Conservation (phyloP, 257 asterid species). For the Solanum peruvianum region DNA sequence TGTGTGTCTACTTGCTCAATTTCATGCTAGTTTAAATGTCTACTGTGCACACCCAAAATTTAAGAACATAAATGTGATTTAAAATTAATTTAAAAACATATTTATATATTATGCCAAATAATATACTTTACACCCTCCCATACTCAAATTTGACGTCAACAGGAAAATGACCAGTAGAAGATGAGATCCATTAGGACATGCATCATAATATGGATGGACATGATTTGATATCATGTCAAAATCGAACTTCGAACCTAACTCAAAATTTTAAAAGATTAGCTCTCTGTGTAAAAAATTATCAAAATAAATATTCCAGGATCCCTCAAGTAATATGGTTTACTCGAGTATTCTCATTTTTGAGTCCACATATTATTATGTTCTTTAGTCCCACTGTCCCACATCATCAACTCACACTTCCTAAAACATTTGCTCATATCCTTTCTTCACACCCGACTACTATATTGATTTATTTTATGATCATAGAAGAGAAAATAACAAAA, state of each 20-base stretch:
- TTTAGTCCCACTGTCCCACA: neutral
- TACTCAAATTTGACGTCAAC: neutral
- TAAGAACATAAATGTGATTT: fast-evolving
- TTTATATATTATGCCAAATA: no score
- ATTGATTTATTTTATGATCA: neutral
- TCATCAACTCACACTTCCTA: neutral
- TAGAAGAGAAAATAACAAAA: neutral
- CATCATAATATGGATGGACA: no score
- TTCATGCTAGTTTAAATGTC: no score
- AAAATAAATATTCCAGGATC: neutral
- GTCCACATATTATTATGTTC: neutral
- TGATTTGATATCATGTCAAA: neutral
- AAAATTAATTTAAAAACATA: no score
- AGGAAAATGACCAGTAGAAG: neutral
- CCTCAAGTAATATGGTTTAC: neutral
- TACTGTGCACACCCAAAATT: no score
- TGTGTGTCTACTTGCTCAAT: no score
- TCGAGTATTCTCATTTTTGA: neutral
- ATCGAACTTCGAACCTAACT: neutral
- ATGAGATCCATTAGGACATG: neutral
- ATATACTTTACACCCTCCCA: neutral
- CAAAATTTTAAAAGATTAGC: neutral
- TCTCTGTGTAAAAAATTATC: neutral
- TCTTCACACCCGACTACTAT: neutral
- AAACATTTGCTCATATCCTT: neutral